These are phyloP conservation scores for Xylariales sp. DNA, from an alignment of 2,329 filamentous ascomycete species.

Conservation along the genomic window DNA sequence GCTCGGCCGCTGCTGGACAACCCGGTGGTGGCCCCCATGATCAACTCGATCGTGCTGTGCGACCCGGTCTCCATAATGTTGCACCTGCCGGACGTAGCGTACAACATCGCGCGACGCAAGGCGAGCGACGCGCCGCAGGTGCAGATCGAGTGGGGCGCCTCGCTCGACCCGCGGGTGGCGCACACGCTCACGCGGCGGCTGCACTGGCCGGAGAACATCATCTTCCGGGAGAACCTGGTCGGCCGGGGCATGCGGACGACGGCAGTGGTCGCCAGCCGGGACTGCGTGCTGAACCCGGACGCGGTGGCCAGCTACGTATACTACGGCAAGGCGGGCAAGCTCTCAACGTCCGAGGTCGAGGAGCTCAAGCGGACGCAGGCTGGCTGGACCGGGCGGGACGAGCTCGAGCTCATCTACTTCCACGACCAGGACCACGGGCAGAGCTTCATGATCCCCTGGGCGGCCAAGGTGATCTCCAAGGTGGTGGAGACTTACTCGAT, in stretches of 20 bases:
- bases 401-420: conserved; percentile 20
- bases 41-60: conserved; percentile 8
- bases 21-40: conserved; percentile 4
- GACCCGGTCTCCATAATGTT: conserved; percentile 9
- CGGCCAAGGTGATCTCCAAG: conserved; percentile 4
- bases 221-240: conserved; percentile 9
- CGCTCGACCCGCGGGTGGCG: conserved; percentile 8
- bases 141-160: conserved; percentile 8
- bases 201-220: conserved; percentile 10
- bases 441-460: conserved; percentile 8
- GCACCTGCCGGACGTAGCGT: conserved; percentile 11
- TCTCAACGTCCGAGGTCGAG: background rate
- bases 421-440: conserved; percentile 19
- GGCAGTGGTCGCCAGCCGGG: conserved; percentile 16
- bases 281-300: conserved; percentile 17
- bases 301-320: conserved; percentile 20
- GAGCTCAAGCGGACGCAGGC: conserved; percentile 1
- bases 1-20: conserved; percentile 9
- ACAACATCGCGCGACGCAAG: conserved; percentile 8
- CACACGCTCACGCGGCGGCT: conserved; percentile 8
- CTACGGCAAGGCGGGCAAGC: conserved; percentile 13
- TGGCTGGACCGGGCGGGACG: conserved; percentile 16
- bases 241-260: conserved; percentile 15
- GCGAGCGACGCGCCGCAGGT: conserved; percentile 5
- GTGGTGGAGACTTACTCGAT: conserved; percentile 8